Conservation (phyloP, 495 filamentous ascomycete species). For the Daldinia caldariorum region DNA sequence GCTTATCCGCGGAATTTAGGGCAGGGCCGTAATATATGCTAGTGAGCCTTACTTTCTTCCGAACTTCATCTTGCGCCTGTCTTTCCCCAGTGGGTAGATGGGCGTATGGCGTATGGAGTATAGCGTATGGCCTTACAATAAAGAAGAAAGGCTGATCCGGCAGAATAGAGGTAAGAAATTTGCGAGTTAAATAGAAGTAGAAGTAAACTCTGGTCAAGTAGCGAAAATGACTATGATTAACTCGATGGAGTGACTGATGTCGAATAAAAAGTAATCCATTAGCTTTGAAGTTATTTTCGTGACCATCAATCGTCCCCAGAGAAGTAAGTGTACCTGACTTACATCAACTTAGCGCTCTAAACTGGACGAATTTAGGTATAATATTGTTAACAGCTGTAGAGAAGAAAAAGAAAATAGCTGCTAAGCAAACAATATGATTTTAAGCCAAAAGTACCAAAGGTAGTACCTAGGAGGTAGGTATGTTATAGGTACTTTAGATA, state of each 20-base stretch:
- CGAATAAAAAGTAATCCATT: conserved; percentile 3
- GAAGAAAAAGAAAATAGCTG: neutral
- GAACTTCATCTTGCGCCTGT: conserved; percentile 74
- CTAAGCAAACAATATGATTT: conserved; percentile 19
- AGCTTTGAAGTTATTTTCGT: conserved; percentile 6
- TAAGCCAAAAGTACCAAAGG: no score
- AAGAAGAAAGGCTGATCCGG: conserved; percentile 5
- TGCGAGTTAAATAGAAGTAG: conserved; percentile 4
- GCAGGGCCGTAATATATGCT: neutral
- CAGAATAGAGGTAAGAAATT: conserved; percentile 3
- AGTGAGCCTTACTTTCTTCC: conserved; percentile 67
- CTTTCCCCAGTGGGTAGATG: conserved; percentile 2
- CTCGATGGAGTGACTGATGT: conserved; percentile 9
- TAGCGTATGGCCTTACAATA: neutral
- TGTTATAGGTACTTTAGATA: conserved; percentile 20
- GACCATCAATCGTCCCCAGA: neutral
- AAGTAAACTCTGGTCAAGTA: conserved; percentile 4
- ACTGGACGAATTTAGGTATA: neutral
- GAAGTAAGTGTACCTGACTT: conserved; percentile 2
- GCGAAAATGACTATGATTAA: neutral
- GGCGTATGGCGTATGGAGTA: no score
- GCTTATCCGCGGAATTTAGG: neutral
- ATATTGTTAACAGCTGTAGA: neutral
- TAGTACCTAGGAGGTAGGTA: conserved; percentile 1
- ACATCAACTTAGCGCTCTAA: conserved; percentile 2